Percentiles rank a stretch among this genome's conserved stretches.
Evolutionary conservation across 2,329 filamentous ascomycete species (phyloP).

Genomic region (Aureobasidium lini): DNA sequence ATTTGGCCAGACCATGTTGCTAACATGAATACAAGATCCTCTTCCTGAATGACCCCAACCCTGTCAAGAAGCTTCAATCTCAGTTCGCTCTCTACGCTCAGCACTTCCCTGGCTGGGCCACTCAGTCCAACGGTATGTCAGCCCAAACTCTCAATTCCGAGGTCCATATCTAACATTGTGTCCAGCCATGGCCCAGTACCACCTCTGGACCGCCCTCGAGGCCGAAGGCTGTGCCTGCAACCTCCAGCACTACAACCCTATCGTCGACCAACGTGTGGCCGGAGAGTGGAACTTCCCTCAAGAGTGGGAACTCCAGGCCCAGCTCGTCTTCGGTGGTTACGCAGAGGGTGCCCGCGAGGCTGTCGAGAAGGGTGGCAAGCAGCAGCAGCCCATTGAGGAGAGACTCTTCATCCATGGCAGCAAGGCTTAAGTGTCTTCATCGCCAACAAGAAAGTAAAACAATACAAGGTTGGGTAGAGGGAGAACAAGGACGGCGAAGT

Average conservation of each 20-base stretch:
- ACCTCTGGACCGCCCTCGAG: slow-evolving; percentile 74
- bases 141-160: neutral
- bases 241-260: slow-evolving; percentile 82
- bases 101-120: slow-evolving; percentile 69
- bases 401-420: slow-evolving; percentile 12
- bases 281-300: slow-evolving; percentile 62
- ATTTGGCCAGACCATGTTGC: neutral
- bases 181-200: slow-evolving; percentile 74
- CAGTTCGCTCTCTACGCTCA: slow-evolving; percentile 69
- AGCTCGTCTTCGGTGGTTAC: slow-evolving; percentile 63
- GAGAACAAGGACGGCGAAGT: too few relatives aligned
- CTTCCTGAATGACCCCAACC: slow-evolving; percentile 74
- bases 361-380: slow-evolving; percentile 14
- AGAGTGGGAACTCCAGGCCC: slow-evolving; percentile 70
- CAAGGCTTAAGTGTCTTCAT: neutral
- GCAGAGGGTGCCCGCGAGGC: slow-evolving; percentile 37
- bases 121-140: slow-evolving; percentile 21
- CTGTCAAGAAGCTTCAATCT: slow-evolving; percentile 58
- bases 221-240: slow-evolving; percentile 79
- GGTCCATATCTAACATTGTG: slow-evolving; percentile 44
- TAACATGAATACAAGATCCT: slow-evolving; percentile 43
- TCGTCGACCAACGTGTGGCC: slow-evolving; percentile 67
- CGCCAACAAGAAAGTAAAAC: neutral
- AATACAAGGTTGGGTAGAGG: neutral
- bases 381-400: slow-evolving; percentile 13